Base-by-base conservation (phyloP, 306 rosid genomes). In the Quercus berberidifolia region DNA sequence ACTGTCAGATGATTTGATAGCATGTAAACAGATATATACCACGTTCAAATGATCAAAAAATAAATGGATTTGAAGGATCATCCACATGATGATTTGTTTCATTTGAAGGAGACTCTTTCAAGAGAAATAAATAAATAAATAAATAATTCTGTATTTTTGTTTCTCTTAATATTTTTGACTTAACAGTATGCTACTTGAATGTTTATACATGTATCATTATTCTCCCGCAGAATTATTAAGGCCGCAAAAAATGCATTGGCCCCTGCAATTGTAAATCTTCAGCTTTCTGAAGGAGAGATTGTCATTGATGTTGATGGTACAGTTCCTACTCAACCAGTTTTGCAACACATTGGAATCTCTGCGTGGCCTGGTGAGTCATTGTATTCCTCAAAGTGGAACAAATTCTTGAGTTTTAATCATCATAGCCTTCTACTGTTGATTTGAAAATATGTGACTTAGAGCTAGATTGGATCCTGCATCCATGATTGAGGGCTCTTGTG, bases 251-350 rank as follows among this genome's bases (percentile, higher is more conserved):
- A 58, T 90, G 84, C 73, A 19, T 51, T 82, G 79, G 79, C 82
- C 31, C 28, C 87, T 56, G 87, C 92, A 60, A 13, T 70, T 71
- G 97, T 86, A 82, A 91, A 86, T 89, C 95, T 90, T 79, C 88
- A 85, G 73, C 96, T 90, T 83, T 67, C 84, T 7, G 91, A 91
- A 55, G 97, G 90, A 31, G 99, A 95, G 92, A 82, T 92, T 19
- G 82, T 90, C 76, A 92, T 93, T 60, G 99, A 95, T 83, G 83
- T 88, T 81, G 99, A 95, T 81, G 98, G 99, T 74, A 81, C 94
- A 15, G 78, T 90, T 85, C 97, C 99, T 41, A 91, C 94, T 80
- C 99, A 90, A 82, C 99, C 99, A 13, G 94, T 93, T 86, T 91
- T 95, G 79, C 95, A 95, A 76, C 98, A 93, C 86, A 83, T 93